phyloP scores from a whole-genome alignment of 768 basidiomycete species.

The Suillus bovinus region DNA sequence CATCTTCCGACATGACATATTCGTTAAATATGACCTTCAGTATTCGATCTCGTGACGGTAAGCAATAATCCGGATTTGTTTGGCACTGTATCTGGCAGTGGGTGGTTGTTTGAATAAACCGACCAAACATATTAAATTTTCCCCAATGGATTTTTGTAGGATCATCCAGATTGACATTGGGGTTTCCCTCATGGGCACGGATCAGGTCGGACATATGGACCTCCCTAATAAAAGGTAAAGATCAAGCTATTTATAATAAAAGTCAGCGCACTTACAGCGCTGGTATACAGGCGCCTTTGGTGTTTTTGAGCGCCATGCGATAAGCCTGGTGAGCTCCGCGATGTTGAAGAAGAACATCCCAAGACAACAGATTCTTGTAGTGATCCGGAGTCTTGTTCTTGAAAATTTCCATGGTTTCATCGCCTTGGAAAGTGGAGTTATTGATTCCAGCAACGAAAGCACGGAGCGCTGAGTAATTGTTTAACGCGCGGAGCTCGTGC shows the following conservation, averaged over 20 bases:
- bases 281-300: conserved; percentile 86
- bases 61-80: conserved; percentile 56
- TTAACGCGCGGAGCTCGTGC: conserved; percentile 71
- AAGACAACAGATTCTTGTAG: conserved; percentile 77
- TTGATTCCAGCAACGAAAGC: conserved; percentile 95
- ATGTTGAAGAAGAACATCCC: conserved; percentile 83
- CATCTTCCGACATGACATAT: conserved; percentile 71
- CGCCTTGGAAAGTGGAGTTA: conserved; percentile 74
- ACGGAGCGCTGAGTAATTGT: conserved; percentile 92
- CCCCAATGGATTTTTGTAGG: conserved; percentile 87
- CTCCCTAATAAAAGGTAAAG: conserved; percentile 53
- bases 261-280: conserved; percentile 55
- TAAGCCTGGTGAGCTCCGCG: conserved; percentile 88
- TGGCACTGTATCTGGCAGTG: conserved; percentile 80
- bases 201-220: conserved; percentile 91
- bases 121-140: conserved; percentile 91
- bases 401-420: conserved; percentile 75
- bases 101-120: conserved; percentile 75
- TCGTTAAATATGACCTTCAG: conserved; percentile 54
- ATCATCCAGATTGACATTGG: conserved; percentile 66
- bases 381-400: conserved; percentile 63
- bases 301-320: conserved; percentile 81
- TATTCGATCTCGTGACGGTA: conserved; percentile 56
- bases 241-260: conserved; percentile 10
- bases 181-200: conserved; percentile 82